A percentile compares a stretch with the other conserved stretches of the same genome.
Conservation (phyloP, 1,139 yeast genomes). For the Candida pseudoviswanathii region DNA sequence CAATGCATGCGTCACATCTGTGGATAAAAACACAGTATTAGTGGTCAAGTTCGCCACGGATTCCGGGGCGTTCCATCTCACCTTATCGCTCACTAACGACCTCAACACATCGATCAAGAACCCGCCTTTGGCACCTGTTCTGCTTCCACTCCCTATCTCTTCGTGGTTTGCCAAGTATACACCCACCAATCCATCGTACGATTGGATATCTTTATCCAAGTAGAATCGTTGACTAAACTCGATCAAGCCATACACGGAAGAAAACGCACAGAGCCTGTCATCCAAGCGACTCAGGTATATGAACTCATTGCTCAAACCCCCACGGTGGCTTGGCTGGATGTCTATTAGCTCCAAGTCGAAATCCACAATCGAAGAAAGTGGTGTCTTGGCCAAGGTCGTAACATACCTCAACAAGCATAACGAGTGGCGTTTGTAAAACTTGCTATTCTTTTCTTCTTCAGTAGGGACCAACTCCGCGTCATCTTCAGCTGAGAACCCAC, state of each 20-base stretch:
- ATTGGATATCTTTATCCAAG: conserved; percentile 22
- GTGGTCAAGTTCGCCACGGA: conserved; percentile 33
- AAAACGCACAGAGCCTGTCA: conserved; percentile 65
- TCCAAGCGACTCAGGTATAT: conserved; percentile 67
- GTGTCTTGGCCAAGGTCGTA: conserved; percentile 47
- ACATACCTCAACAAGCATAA: conserved; percentile 56
- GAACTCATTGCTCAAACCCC: conserved; percentile 64
- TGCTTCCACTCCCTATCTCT: conserved; percentile 62
- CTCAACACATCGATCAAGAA: conserved; percentile 21
- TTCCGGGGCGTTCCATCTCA: conserved; percentile 17
- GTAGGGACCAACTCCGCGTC: conserved; percentile 39
- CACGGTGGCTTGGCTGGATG: conserved; percentile 61
- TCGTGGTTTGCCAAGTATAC: conserved; percentile 62
- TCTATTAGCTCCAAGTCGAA: conserved; percentile 66
- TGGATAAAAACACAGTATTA: conserved; percentile 60
- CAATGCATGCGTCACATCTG: conserved; percentile 66
- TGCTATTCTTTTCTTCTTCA: conserved; percentile 61
- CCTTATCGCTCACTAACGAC: conserved; percentile 10
- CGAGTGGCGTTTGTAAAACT: conserved; percentile 63
- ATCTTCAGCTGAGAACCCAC: conserved; percentile 44
- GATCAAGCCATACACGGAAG: conserved; percentile 55
- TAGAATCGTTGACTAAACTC: conserved; percentile 30
- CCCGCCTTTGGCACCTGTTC: conserved; percentile 64
- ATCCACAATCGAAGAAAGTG: conserved; percentile 55
- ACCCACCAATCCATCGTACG: conserved; percentile 43